Evolutionary conservation across 163 green algal genomes (phyloP), one percentile per base, ranked within the genome.

Genomic region (Scenedesmus sp.): DNA sequence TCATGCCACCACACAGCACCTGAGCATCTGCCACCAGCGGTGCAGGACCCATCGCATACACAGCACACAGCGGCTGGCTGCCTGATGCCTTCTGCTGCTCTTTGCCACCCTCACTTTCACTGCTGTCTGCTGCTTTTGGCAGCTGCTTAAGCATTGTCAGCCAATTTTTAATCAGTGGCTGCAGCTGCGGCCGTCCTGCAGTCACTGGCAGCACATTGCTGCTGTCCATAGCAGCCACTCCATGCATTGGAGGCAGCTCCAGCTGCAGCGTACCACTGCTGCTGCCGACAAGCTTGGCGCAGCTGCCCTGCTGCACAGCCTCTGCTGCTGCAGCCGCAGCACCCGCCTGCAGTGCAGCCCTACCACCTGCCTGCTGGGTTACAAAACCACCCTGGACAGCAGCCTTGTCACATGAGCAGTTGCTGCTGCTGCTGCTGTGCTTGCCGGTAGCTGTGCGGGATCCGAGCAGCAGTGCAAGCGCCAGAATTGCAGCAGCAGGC

Each of bases 31-130:
- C 23, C 26, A 89, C 84, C n/a, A 89, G 62, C 15, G 15, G 6
- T 8, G 52, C 57, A 66, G 84, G 84, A 2, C 84, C 84, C 84
- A 89, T 89, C 2, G 60, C 84, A 64, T 89, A 89, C 84, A 89
- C 62, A 12, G 3, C 62, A 26, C 15, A 89, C 2, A 79, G 4
- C 70, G 52, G 70, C 23, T 79, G 4, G 2, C 83, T 60, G 6
- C n/a, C 18, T 10, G 52, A 16, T 5, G 3, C 3, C 16, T 9
- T 87, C 7, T 18, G 54, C 55, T 66, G 82, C 16, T 52, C 6
- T 4, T n/a, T 18, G 8, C 20, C 18, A 4, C 55, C 15, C 1
- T 18, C 83, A 74, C 6, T 7, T 1, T 18, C 83, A 74, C 6
- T 7, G 57, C 57, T 54, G 7, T 57, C 60, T 12, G 8, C 10